Evolutionary conservation across 305 asterid species (phyloP).

Genomic region (Plantago lanceolata): DNA sequence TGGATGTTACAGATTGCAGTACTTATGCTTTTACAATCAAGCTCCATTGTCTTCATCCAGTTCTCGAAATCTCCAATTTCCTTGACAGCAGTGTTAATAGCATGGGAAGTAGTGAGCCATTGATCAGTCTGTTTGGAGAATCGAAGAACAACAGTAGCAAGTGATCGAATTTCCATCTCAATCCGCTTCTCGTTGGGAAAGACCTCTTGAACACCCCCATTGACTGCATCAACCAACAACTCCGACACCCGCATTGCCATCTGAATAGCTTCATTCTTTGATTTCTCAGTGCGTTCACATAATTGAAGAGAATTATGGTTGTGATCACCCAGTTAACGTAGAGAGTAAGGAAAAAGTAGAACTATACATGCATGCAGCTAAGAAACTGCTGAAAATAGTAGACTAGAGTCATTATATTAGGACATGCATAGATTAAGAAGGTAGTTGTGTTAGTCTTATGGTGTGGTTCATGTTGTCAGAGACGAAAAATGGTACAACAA

Average conservation of each 20-base stretch:
- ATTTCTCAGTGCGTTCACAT: constrained; percentile 50
- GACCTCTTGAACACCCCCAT: constrained; percentile 72
- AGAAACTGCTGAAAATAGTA: too few relatives aligned
- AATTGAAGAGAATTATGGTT: too few relatives aligned
- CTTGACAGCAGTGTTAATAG: constrained; percentile 37
- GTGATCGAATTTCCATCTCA: constrained; percentile 53
- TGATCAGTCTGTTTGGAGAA: constrained; percentile 80
- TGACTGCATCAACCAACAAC: constrained; percentile 61
- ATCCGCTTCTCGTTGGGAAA: constrained; percentile 72
- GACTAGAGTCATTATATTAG: too few relatives aligned
- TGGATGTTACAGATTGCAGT: constrained; percentile 61
- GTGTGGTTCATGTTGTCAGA: too few relatives aligned
- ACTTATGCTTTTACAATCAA: constrained; percentile 50
- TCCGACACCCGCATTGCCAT: constrained; percentile 39
- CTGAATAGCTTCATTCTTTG: constrained; percentile 67
- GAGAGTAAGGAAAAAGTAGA: too few relatives aligned
- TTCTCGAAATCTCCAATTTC: constrained; percentile 67
- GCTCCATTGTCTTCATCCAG: constrained; percentile 72
- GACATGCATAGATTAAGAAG: too few relatives aligned
- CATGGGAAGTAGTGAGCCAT: constrained; percentile 82
- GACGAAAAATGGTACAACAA: too few relatives aligned
- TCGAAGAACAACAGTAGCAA: constrained; percentile 36
- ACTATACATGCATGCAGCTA: too few relatives aligned
- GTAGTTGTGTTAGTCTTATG: too few relatives aligned
- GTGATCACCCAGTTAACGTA: too few relatives aligned